Conservation (phyloP, 441 rosid genomes). For the Jatropha podagrica region DNA sequence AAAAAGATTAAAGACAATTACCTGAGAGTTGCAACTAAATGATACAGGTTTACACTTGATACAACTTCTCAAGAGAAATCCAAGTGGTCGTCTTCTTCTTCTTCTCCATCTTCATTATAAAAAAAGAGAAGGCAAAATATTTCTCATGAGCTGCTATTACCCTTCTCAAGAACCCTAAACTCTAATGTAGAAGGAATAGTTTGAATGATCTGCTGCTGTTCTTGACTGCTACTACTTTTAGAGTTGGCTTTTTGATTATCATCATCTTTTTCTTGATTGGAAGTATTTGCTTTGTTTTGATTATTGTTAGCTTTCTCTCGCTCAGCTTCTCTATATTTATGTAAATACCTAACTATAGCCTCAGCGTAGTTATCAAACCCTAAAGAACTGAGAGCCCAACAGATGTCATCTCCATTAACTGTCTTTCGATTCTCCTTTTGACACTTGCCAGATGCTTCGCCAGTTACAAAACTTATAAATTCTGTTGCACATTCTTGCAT, state of each 20-base stretch:
- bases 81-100: slow-evolving; percentile 5
- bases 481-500: slow-evolving; percentile 94
- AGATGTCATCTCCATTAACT: slow-evolving; percentile 85
- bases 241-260: slow-evolving; percentile 29
- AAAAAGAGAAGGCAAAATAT: not conserved
- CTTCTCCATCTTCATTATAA: not conserved
- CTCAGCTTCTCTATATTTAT: slow-evolving; percentile 70
- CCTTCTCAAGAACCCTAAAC: slow-evolving; percentile 47
- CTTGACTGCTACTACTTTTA: not conserved
- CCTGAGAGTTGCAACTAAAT: not conserved
- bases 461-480: slow-evolving; percentile 86
- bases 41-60: not conserved
- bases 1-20: not conserved
- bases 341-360: slow-evolving; percentile 66
- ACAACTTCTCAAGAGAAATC: not conserved
- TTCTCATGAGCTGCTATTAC: slow-evolving; percentile 32
- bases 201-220: slow-evolving; percentile 6
- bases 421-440: slow-evolving; percentile 94
- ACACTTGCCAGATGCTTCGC: slow-evolving; percentile 94
- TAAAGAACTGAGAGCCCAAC: slow-evolving; percentile 80
- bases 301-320: slow-evolving; percentile 42
- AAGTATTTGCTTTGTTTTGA: slow-evolving; percentile 13
- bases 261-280: slow-evolving; percentile 27
- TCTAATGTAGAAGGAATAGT: slow-evolving; percentile 6
- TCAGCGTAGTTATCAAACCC: slow-evolving; percentile 80